These are phyloP conservation scores for Lipomyces sp. DNA, from an alignment of 805 yeast species.

Conservation along the genomic window DNA sequence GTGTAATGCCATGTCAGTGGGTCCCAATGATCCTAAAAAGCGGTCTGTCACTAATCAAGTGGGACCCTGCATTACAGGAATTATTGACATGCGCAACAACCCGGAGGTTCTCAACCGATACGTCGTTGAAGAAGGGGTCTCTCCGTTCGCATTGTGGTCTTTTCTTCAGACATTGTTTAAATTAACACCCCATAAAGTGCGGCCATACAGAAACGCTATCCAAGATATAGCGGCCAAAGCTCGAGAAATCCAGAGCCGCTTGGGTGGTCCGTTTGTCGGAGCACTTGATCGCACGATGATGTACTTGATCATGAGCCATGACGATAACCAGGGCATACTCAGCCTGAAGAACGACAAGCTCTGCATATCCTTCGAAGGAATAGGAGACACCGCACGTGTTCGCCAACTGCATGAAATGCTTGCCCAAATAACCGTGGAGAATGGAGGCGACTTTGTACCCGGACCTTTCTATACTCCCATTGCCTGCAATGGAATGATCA, in stretches of 20 bases:
- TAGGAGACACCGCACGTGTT: not conserved
- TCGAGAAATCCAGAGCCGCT: not conserved
- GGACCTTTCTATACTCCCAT: constrained; percentile 2
- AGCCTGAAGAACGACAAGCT: not conserved
- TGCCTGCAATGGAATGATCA: not conserved
- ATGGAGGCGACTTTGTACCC: not conserved
- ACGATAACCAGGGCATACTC: not conserved
- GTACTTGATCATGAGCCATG: constrained; percentile 3
- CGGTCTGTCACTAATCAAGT: not conserved
- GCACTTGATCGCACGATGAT: not conserved
- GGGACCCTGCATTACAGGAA: not conserved
- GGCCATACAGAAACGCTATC: not conserved
- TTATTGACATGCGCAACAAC: not conserved
- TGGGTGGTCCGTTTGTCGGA: constrained; percentile 1
- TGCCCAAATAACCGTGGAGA: not conserved
- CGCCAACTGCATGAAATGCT: not conserved
- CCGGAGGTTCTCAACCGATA: not conserved
- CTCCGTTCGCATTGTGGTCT: not conserved
- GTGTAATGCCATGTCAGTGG: not conserved
- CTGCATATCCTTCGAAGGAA: not conserved
- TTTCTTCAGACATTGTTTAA: not conserved
- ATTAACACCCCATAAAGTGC: not conserved
- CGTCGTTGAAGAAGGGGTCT: not conserved
- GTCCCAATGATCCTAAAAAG: constrained; percentile 1
- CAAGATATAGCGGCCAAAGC: not conserved